These are phyloP conservation scores for Tricholoma sp. DNA, from an alignment of 768 basidiomycete species.

Conservation along the genomic window DNA sequence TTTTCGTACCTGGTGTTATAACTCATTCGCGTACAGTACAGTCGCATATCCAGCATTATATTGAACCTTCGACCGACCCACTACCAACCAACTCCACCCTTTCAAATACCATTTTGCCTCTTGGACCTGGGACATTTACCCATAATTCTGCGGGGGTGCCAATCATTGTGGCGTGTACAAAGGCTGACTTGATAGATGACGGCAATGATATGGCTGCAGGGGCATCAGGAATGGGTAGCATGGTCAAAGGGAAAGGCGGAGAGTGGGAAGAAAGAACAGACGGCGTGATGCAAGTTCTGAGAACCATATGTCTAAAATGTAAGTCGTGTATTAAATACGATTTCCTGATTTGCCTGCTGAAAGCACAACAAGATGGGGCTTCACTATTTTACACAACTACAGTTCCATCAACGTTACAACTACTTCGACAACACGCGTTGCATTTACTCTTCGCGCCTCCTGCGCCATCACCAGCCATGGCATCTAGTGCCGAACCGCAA, in stretches of 20 bases:
- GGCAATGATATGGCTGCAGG: constrained; percentile 68
- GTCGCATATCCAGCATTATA: constrained; percentile 84
- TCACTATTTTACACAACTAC: constrained; percentile 87
- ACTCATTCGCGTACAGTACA: constrained; percentile 52
- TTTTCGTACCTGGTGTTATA: constrained; percentile 1
- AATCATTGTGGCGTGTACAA: constrained; percentile 86
- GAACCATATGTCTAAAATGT: constrained; percentile 93
- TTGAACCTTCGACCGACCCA: constrained; percentile 70
- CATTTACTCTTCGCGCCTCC: constrained; percentile 77
- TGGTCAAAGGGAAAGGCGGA: constrained; percentile 88
- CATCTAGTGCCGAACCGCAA: constrained; percentile 57
- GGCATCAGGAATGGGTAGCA: constrained; percentile 78
- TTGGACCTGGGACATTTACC: constrained; percentile 80
- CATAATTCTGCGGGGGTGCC: constrained; percentile 85
- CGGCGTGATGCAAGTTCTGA: constrained; percentile 89
- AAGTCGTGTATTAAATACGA: constrained; percentile 25
- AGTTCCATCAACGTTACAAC: constrained; percentile 66
- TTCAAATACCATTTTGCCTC: constrained; percentile 68
- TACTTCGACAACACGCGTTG: constrained; percentile 78
- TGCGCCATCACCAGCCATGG: constrained; percentile 60
- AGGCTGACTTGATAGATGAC: constrained; percentile 90
- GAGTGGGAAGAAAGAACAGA: constrained; percentile 97
- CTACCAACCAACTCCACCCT: constrained; percentile 57
- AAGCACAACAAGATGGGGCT: constrained; percentile 72
- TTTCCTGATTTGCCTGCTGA: not conserved